A percentile compares a stretch with the other conserved stretches of the same genome.
Conservation (phyloP, 306 rosid species). For the Senna tora region DNA sequence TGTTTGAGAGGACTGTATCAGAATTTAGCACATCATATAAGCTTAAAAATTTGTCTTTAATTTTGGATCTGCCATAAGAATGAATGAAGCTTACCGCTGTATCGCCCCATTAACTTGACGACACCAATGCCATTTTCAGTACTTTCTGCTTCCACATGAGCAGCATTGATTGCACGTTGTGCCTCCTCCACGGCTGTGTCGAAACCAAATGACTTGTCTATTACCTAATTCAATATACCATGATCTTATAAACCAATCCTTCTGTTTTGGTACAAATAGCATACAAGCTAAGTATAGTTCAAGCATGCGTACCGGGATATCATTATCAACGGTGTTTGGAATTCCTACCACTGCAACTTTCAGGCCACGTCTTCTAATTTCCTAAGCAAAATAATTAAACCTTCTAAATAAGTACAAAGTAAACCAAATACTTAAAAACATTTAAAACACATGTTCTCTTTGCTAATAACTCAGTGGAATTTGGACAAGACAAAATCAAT, state of each 20-base stretch:
- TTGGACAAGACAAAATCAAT: no score
- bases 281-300: background rate
- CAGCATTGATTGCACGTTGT: conserved; percentile 65
- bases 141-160: conserved; percentile 63
- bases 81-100: conserved; percentile 48
- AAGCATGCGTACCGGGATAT: conserved; percentile 48
- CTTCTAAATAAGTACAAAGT: background rate
- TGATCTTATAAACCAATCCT: background rate
- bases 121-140: conserved; percentile 57
- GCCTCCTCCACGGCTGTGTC: conserved; percentile 73
- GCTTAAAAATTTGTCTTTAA: background rate
- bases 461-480: background rate
- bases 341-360: conserved; percentile 65
- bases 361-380: conserved; percentile 59
- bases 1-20: background rate
- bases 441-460: background rate
- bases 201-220: conserved; percentile 67
- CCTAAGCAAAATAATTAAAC: conserved; percentile 35
- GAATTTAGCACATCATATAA: background rate
- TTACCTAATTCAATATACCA: conserved; percentile 44
- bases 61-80: background rate
- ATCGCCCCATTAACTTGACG: conserved; percentile 64
- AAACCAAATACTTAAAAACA: background rate
- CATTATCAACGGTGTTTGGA: conserved; percentile 66
- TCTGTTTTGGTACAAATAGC: background rate